phyloP scores from a whole-genome alignment of 305 asterid species.

The Rubia tinctorum region DNA sequence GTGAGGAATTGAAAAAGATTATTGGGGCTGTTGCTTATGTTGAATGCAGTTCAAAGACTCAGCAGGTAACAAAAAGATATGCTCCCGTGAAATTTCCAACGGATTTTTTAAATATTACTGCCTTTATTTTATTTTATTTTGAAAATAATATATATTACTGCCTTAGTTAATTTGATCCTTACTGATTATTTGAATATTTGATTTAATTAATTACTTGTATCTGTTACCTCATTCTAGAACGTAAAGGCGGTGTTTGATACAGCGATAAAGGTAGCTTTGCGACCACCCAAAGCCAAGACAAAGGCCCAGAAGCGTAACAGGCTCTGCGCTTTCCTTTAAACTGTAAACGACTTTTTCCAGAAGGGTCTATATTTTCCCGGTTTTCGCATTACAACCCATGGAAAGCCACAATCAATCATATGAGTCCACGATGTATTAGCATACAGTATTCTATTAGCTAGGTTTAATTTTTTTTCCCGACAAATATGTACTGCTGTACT shows the following conservation, averaged over 20 bases:
- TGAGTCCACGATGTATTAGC: background rate
- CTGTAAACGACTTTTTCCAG: background rate
- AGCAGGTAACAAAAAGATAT: constrained; percentile 48
- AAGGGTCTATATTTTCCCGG: background rate
- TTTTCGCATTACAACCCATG: background rate
- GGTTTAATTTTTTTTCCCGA: no score
- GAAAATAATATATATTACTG: no score
- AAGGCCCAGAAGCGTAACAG: constrained; percentile 44
- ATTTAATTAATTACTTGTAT: background rate
- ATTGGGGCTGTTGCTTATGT: constrained; percentile 81
- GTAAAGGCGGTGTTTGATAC: constrained; percentile 80
- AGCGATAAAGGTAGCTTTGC: constrained; percentile 70
- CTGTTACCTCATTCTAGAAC: constrained; percentile 39
- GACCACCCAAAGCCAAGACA: constrained; percentile 69
- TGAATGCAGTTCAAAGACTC: constrained; percentile 91
- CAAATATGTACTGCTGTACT: no score
- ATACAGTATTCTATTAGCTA: no score
- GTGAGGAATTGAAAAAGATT: constrained; percentile 75
- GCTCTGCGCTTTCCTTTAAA: constrained; percentile 59
- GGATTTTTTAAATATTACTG: background rate
- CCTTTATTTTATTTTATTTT: no score
- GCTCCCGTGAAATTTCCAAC: background rate
- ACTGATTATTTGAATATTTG: background rate
- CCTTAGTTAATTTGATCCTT: background rate
- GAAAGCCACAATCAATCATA: no score